phyloP scores from a whole-genome alignment of 352 stramenopile species.

The Globisporangium carolinianum region DNA sequence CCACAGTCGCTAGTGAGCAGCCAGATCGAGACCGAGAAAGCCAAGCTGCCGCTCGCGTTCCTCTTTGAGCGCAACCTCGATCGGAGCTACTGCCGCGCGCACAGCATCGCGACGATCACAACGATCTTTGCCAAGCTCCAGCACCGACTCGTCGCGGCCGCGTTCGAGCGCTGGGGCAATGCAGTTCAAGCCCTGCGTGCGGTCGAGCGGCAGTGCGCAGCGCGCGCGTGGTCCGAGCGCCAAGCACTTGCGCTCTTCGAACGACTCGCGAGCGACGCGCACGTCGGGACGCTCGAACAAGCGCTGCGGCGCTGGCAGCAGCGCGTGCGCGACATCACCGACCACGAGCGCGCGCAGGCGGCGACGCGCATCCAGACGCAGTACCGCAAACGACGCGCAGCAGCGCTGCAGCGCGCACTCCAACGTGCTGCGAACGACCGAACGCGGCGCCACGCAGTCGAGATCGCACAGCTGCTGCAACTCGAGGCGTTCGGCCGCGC shows the following conservation, averaged over 20 bases:
- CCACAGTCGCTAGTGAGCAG: conserved; percentile 22
- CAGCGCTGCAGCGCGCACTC: conserved; percentile 22
- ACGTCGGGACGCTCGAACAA: conserved; percentile 35
- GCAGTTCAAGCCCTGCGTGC: conserved; percentile 11
- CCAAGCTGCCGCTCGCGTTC: conserved; percentile 55
- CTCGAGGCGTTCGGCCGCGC: conserved; percentile 49
- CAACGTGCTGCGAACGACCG: conserved; percentile 32
- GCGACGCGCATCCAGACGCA: conserved; percentile 39
- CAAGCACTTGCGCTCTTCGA: conserved; percentile 43
- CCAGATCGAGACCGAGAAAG: conserved; percentile 47
- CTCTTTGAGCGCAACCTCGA: conserved; percentile 71
- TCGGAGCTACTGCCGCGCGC: conserved; percentile 44
- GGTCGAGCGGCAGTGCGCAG: conserved; percentile 19
- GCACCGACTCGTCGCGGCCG: conserved; percentile 38
- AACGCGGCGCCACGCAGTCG: conserved; percentile 27
- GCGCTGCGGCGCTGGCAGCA: conserved; percentile 30
- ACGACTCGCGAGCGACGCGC: conserved; percentile 46
- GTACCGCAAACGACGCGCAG: conserved; percentile 30
- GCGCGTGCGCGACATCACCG: background rate
- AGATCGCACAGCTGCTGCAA: conserved; percentile 39
- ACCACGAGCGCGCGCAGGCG: conserved; percentile 8
- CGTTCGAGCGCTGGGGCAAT: conserved; percentile 35
- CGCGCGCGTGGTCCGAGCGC: conserved; percentile 21
- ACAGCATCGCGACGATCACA: conserved; percentile 45
- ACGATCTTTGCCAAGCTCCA: conserved; percentile 68